These are phyloP conservation scores for Phialocephala subalpina DNA, from an alignment of 2,329 filamentous ascomycete genomes.

Conservation along the genomic window DNA sequence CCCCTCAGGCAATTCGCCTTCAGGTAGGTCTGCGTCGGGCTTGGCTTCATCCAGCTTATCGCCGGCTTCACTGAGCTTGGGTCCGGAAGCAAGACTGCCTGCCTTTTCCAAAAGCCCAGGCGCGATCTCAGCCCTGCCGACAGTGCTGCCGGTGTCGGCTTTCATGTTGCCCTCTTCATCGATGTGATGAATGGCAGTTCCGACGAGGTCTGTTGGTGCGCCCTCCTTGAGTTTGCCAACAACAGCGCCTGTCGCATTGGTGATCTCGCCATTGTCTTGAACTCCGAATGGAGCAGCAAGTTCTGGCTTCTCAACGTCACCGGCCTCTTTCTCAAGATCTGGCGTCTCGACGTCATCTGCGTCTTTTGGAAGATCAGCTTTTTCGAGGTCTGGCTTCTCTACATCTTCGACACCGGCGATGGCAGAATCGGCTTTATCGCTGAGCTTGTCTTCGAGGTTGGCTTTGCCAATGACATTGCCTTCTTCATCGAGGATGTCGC, in stretches of 20 bases:
- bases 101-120: slow-evolving; percentile 38
- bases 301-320: slow-evolving; percentile 48
- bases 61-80: slow-evolving; percentile 20
- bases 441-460: slow-evolving; percentile 20
- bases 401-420: slow-evolving; percentile 16
- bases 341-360: slow-evolving; percentile 40
- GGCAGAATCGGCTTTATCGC: background rate
- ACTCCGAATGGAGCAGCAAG: slow-evolving; percentile 57
- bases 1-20: slow-evolving; percentile 36
- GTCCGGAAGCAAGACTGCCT: slow-evolving; percentile 41
- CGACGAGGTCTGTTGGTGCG: slow-evolving; percentile 53
- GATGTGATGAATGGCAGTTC: slow-evolving; percentile 71
- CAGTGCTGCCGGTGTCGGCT: slow-evolving; percentile 62
- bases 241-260: slow-evolving; percentile 61
- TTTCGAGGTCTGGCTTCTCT: slow-evolving; percentile 29
- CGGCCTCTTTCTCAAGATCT: slow-evolving; percentile 44
- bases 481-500: slow-evolving; percentile 64
- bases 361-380: background rate
- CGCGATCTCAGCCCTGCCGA: slow-evolving; percentile 55
- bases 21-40: slow-evolving; percentile 38
- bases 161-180: slow-evolving; percentile 65
- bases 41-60: background rate
- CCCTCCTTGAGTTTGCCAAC: slow-evolving; percentile 56
- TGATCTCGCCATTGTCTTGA: slow-evolving; percentile 63
- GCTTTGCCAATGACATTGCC: slow-evolving; percentile 53